Conservation (phyloP, 2,329 filamentous ascomycete genomes). For the Boeremia lycopersici region DNA sequence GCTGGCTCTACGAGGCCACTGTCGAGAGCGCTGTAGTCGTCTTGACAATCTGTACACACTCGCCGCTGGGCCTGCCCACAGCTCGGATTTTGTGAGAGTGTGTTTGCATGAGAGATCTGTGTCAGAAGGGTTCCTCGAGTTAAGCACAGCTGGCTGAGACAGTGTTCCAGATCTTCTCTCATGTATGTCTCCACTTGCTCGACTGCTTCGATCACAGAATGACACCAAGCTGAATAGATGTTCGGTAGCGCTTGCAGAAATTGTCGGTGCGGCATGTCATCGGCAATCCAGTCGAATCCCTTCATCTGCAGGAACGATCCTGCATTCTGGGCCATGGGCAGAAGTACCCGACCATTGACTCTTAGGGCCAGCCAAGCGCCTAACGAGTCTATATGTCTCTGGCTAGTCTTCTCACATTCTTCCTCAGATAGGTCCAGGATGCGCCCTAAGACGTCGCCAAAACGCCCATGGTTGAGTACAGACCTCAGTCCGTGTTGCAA, state of each 20-base stretch:
- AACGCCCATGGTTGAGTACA: conserved; percentile 10
- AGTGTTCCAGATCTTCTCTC: conserved; percentile 3
- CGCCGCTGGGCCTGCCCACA: neutral
- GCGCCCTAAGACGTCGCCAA: conserved; percentile 1
- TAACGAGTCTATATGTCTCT: conserved; percentile 4
- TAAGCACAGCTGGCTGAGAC: neutral
- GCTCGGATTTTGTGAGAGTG: neutral
- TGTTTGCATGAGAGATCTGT: neutral
- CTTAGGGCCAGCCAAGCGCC: conserved; percentile 17
- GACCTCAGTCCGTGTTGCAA: conserved; percentile 19
- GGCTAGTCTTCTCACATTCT: neutral
- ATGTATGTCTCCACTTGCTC: conserved; percentile 14
- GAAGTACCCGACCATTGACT: conserved; percentile 8
- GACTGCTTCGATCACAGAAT: conserved; percentile 11
- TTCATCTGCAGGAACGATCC: conserved; percentile 22
- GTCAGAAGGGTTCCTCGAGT: conserved; percentile 1
- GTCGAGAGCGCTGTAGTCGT: conserved; percentile 3
- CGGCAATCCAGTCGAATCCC: conserved; percentile 24
- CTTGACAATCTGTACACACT: conserved; percentile 8
- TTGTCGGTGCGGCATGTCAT: conserved; percentile 13
- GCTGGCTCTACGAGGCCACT: conserved; percentile 15
- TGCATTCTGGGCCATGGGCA: conserved; percentile 18
- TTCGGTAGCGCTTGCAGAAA: conserved; percentile 16
- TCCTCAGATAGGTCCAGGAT: conserved; percentile 5
- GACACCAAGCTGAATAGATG: conserved; percentile 23